A percentile compares a stretch with the other conserved stretches of the same genome.
These are phyloP conservation scores for Cylindrotheca closterium DNA, from an alignment of 108 stramenopile genomes.

Conservation along the genomic window DNA sequence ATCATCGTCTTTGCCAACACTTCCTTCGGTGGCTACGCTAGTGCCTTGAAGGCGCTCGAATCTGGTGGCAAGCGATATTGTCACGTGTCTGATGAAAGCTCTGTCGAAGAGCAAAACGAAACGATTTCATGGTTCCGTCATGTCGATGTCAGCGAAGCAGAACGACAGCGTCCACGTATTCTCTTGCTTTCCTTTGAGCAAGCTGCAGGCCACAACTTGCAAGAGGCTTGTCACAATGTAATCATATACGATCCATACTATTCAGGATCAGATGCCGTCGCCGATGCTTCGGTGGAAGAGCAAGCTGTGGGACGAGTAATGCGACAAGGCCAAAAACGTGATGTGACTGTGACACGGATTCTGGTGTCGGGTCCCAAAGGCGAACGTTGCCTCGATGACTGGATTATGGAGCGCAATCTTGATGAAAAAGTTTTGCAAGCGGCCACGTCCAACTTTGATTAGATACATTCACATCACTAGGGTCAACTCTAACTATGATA, in stretches of 20 bases:
- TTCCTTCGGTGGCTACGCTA: constrained; percentile 41
- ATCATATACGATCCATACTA: constrained; percentile 72
- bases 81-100: constrained; percentile 39
- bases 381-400: constrained; percentile 64
- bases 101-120: constrained; percentile 59
- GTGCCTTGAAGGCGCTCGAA: constrained; percentile 39
- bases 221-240: constrained; percentile 69
- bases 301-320: constrained; percentile 78
- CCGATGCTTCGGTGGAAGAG: constrained; percentile 68
- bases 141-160: constrained; percentile 67
- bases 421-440: constrained; percentile 46
- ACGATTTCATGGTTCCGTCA: constrained; percentile 69
- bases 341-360: constrained; percentile 59
- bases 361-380: constrained; percentile 58
- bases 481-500: too few relatives aligned
- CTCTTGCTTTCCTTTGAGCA: constrained; percentile 66
- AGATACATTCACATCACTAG: too few relatives aligned
- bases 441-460: too few relatives aligned
- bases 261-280: constrained; percentile 53
- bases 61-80: constrained; percentile 36
- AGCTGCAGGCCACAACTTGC: constrained; percentile 73
- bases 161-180: constrained; percentile 60
- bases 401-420: constrained; percentile 61
- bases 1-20: constrained; percentile 75
- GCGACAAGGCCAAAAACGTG: constrained; percentile 61